Conservation (phyloP, 192 early-diverging fungal species). For the Coemansia sp. region DNA sequence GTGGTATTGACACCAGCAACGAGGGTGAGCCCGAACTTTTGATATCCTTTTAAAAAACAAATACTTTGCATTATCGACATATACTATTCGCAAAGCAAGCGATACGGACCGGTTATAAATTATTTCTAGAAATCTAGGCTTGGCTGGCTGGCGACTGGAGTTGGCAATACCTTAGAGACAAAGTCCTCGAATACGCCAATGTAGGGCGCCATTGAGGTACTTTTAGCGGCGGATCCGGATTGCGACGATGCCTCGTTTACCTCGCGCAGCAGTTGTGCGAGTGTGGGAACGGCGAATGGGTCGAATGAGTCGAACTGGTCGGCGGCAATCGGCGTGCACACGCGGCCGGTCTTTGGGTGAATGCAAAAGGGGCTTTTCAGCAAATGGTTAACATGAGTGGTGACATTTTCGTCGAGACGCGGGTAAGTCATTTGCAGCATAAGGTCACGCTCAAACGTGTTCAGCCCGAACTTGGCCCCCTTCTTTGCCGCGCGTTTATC, state of each 20-base stretch:
- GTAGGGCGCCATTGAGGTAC: slow-evolving; percentile 56
- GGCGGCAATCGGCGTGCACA: slow-evolving; percentile 91
- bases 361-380: slow-evolving; percentile 97
- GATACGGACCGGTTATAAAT: not conserved
- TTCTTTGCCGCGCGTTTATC: slow-evolving; percentile 35
- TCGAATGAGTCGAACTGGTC: slow-evolving; percentile 79
- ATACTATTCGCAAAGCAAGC: not conserved
- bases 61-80: not conserved
- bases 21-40: slow-evolving; percentile 54
- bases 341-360: slow-evolving; percentile 92
- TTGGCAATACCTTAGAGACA: slow-evolving; percentile 44
- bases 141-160: slow-evolving; percentile 6
- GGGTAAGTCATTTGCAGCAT: slow-evolving; percentile 92
- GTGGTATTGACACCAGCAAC: slow-evolving; percentile 17
- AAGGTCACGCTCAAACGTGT: slow-evolving; percentile 64
- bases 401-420: slow-evolving; percentile 90
- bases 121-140: slow-evolving; percentile 38
- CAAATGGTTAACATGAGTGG: slow-evolving; percentile 89
- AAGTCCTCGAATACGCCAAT: slow-evolving; percentile 70
- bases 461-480: slow-evolving; percentile 39
- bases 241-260: slow-evolving; percentile 38
- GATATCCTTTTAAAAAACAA: slow-evolving; percentile 35
- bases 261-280: slow-evolving; percentile 67
- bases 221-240: slow-evolving; percentile 9
- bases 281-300: slow-evolving; percentile 75